These are phyloP conservation scores for Typha latifolia DNA, from an alignment of 176 grass and related monocot genomes.

Conservation along the genomic window DNA sequence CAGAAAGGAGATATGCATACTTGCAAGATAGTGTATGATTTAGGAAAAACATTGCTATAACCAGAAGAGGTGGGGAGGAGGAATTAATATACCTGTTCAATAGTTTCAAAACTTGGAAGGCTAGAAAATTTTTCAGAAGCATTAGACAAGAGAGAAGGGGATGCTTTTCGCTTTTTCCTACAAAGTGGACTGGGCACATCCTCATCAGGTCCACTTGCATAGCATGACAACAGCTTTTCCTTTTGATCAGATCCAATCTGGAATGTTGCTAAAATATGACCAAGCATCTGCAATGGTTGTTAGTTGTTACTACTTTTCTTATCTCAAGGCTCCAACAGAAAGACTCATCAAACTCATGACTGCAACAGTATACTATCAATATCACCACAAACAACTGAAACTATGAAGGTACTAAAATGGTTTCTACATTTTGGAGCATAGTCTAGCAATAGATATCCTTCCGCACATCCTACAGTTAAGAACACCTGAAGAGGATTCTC, in stretches of 20 bases:
- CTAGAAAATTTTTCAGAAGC: background rate
- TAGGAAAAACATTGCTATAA: background rate
- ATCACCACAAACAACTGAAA: no score
- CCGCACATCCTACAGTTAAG: no score
- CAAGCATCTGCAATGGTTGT: conserved; percentile 8
- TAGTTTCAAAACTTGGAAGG: background rate
- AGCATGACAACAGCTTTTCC: background rate
- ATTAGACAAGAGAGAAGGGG: background rate
- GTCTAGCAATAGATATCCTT: no score
- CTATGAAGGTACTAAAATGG: no score
- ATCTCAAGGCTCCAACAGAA: background rate
- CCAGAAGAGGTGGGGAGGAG: background rate
- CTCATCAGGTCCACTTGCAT: background rate
- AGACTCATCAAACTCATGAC: background rate
- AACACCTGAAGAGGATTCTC: no score
- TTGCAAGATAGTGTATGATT: no score
- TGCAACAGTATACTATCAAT: no score
- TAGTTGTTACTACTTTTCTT: background rate
- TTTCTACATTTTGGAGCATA: no score
- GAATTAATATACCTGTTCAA: background rate
- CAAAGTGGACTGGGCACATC: conserved; percentile 2
- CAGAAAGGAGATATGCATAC: no score
- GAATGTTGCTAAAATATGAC: conserved; percentile 8
- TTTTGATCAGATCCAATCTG: conserved; percentile 7
- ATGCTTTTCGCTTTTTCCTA: conserved; percentile 15